Percentiles rank a stretch among this genome's conserved stretches.
Conservation (phyloP, 2,329 filamentous ascomycete genomes). For the Remersonia thermophila region DNA sequence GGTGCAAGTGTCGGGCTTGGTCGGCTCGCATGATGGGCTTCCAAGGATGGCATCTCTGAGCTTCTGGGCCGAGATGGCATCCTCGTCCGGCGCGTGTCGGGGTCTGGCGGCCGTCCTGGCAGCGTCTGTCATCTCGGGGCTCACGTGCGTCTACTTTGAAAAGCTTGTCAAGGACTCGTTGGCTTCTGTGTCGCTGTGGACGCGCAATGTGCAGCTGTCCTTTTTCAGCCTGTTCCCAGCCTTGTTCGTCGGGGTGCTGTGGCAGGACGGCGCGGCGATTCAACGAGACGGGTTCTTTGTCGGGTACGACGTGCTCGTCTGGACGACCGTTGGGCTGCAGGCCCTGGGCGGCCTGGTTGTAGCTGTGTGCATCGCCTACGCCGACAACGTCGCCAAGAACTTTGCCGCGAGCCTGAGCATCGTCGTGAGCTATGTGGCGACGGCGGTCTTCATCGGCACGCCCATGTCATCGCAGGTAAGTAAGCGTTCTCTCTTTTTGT, state of each 20-base stretch:
- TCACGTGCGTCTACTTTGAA: constrained; percentile 21
- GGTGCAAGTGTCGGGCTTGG: constrained; percentile 15
- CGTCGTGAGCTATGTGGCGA: constrained; percentile 15
- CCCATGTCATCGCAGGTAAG: constrained; percentile 13
- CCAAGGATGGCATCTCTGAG: constrained; percentile 9
- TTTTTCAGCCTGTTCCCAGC: constrained; percentile 19
- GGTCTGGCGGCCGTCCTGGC: constrained; percentile 17
- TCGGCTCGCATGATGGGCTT: constrained; percentile 4
- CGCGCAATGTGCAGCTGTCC: constrained; percentile 17
- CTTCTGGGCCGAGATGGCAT: constrained; percentile 3
- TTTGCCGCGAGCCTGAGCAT: constrained; percentile 19
- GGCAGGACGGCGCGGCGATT: constrained; percentile 15
- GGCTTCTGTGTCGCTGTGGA: constrained; percentile 14
- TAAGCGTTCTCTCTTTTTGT: neutral
- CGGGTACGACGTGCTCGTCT: constrained; percentile 16
- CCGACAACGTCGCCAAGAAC: constrained; percentile 17
- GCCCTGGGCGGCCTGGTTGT: constrained; percentile 16
- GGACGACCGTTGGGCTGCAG: constrained; percentile 16
- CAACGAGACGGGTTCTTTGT: constrained; percentile 15
- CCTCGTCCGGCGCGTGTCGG: constrained; percentile 9
- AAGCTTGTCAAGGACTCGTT: constrained; percentile 17
- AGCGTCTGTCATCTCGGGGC: constrained; percentile 17
- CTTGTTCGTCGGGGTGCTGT: constrained; percentile 16
- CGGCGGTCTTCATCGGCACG: constrained; percentile 9
- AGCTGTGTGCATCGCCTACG: constrained; percentile 16